Base-by-base conservation (phyloP, 2,329 filamentous ascomycete species). In the Paraphoma sp. region DNA sequence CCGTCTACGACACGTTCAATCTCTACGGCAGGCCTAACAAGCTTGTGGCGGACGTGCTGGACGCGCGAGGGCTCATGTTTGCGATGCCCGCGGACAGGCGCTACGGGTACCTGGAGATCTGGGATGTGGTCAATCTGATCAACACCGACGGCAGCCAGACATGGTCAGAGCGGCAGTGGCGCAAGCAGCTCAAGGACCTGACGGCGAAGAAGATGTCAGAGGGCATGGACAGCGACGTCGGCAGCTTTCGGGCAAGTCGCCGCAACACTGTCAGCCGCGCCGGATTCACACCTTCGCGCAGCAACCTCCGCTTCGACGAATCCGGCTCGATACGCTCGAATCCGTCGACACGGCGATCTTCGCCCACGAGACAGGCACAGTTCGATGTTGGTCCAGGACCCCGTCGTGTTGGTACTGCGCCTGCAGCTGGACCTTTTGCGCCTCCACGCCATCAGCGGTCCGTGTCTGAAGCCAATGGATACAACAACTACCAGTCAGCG, bases 1-100 rank as follows among this genome's bases (percentile, higher is more conserved):
- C 95, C 0, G 91, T 93, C 0, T 99, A 92, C 82, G 95, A 99
- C 74, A 92, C 92, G 0, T 99, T 97, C 75, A 87, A 85, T 40
- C 82, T 99, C 1, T 99, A 99, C 68, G 95, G 95, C 29, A 89
- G 95, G 18, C 95, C 95, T 0, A 90, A 87, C 29, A 88, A 92
- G 59, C 83, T 99, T 44, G 88, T 97, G 33, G 92, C 95, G 2
- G 96, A 96, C 71, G 89, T 91, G 0, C 85, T 93, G 44, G 93
- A 98, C 76, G 83, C 91, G 4, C 87, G 92, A 45, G 96, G 95
- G 54, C 83, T 99, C 63, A 99, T 99, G 95, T 99, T 98, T 76
- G 95, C 93, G 6, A 96, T 99, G 89, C 94, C 95, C 0, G 92
- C 91, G 67, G 88, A 95, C 66, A 87, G 89, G 51, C 86, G 91